Base-by-base conservation (phyloP, 352 stramenopile species). In the Discostella stelligera region DNA sequence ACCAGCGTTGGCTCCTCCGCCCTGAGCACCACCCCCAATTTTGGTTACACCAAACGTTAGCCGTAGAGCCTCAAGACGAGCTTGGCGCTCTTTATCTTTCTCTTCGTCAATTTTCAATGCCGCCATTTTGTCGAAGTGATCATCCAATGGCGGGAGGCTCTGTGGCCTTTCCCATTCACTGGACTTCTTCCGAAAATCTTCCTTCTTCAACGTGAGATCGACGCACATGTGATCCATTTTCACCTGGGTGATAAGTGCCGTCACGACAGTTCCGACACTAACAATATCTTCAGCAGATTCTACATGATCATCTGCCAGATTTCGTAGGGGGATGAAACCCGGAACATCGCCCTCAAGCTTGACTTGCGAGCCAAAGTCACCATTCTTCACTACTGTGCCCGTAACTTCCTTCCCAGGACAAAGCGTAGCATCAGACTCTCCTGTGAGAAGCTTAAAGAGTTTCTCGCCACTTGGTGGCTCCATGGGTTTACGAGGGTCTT, bases 181-280 rank as follows among this genome's bases (percentile, higher is more conserved):
- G 49, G 85, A 87, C 30, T 85, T 79, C 67, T 90, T 91, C 30
- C 75, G 81, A 52, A 94, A 91, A 60, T 94, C 89, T 77, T 92
- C 85, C 68, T 88, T 85, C 59, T 86, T 87, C 41, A 94, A 76
- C 72, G 80, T 90, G 32, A 94, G 84, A 69, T 94, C 89, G 48
- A 94, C 86, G 44, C 74, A 87, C 77, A 94, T 90, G 48, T 94
- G 86, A 64, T 94, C 89, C 75, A 93, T 93, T 61, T 93, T 93
- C 0, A 94, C 85, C 75, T 91, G 80, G 3, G 84, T 94, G n/a
- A 94, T 80, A 37, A 94, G 64, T 10, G 86, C 87, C 11, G 84
- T 93, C 6, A 94, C 85, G 46, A 94, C 78, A n/a, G 77, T 82
- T 23, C 87, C 89, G 46, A 89, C 78, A 18, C 77, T 68, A 10